These are phyloP conservation scores for Urtica urens DNA, from an alignment of 306 rosid species.

Conservation along the genomic window DNA sequence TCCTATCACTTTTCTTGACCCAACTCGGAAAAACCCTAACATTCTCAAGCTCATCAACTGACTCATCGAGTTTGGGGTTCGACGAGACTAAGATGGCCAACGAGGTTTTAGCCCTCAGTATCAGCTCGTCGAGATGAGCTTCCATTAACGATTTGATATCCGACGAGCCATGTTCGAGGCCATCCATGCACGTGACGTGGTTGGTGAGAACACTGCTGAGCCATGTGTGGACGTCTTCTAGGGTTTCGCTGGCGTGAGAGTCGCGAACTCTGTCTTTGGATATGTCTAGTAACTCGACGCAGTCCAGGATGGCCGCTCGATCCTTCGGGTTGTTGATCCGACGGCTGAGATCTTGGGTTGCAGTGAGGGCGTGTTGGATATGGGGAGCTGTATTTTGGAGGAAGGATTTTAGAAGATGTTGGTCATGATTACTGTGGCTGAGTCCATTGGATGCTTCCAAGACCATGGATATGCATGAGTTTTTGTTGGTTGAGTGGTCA, in stretches of 20 bases:
- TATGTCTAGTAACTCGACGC: conserved; percentile 40
- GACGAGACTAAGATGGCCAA: conserved; percentile 36
- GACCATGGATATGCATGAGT: conserved; percentile 35
- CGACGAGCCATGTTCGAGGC: conserved; percentile 23
- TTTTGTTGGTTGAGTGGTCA: conserved; percentile 23
- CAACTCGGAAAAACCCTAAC: conserved; percentile 30
- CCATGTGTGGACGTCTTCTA: conserved; percentile 54
- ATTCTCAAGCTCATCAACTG: conserved; percentile 4
- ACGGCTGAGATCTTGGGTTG: conserved; percentile 9
- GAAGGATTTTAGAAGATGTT: conserved; percentile 22
- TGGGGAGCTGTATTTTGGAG: conserved; percentile 26
- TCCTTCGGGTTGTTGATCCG: conserved; percentile 29
- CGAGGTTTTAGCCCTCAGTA: conserved; percentile 34
- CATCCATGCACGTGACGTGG: conserved; percentile 62
- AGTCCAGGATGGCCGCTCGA: conserved; percentile 30
- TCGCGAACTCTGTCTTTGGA: conserved; percentile 36
- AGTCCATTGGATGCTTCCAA: conserved; percentile 14
- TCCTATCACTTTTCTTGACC: conserved; percentile 37
- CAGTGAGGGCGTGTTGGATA: conserved; percentile 18
- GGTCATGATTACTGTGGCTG: background rate
- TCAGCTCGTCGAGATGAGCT: conserved; percentile 28
- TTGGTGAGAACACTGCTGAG: conserved; percentile 59
- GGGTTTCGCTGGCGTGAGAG: conserved; percentile 15
- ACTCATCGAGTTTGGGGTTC: conserved; percentile 1
- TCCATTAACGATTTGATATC: conserved; percentile 14